Percentiles rank a stretch among this genome's conserved stretches.
Conservation (phyloP, 768 basidiomycete species). For the Lactarius quietus region DNA sequence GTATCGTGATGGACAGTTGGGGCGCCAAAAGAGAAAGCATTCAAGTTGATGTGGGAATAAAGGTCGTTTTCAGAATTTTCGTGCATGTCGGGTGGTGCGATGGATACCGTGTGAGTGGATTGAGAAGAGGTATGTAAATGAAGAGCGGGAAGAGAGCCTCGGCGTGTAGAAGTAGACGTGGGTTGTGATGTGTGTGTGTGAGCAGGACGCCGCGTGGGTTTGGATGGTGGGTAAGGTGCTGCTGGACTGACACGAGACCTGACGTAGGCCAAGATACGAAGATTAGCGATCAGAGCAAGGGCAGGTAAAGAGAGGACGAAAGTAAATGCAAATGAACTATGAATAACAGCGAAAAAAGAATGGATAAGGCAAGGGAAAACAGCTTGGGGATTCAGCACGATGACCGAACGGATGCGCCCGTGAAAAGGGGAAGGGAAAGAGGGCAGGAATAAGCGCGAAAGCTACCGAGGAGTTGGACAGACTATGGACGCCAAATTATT, state of each 20-base stretch:
- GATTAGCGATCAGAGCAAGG: conserved; percentile 16
- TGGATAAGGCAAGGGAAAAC: not conserved
- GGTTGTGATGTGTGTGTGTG: conserved; percentile 25
- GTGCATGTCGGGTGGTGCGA: conserved; percentile 25
- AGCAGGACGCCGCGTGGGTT: conserved; percentile 25
- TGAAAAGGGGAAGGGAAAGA: not conserved
- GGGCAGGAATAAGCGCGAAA: conserved; percentile 11
- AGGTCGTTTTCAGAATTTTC: conserved; percentile 27
- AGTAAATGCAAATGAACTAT: not conserved
- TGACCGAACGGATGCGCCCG: not conserved
- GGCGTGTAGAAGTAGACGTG: conserved; percentile 29
- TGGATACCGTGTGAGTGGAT: conserved; percentile 23
- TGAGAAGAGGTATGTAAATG: conserved; percentile 24
- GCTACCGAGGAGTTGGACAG: conserved; percentile 21
- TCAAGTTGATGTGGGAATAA: conserved; percentile 38
- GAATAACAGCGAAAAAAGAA: conserved; percentile 1
- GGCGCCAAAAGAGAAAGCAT: conserved; percentile 43
- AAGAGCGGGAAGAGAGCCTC: conserved; percentile 30
- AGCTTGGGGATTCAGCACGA: conserved; percentile 4
- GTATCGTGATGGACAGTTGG: conserved; percentile 31
- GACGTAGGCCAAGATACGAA: not conserved
- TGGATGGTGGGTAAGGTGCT: conserved; percentile 28
- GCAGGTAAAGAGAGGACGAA: not conserved
- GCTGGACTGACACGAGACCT: conserved; percentile 20
- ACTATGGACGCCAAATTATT: not conserved